These are phyloP conservation scores for Cryptococcus jaspeensis DNA, from an alignment of 1,284 basidiomycete species.

Conservation along the genomic window DNA sequence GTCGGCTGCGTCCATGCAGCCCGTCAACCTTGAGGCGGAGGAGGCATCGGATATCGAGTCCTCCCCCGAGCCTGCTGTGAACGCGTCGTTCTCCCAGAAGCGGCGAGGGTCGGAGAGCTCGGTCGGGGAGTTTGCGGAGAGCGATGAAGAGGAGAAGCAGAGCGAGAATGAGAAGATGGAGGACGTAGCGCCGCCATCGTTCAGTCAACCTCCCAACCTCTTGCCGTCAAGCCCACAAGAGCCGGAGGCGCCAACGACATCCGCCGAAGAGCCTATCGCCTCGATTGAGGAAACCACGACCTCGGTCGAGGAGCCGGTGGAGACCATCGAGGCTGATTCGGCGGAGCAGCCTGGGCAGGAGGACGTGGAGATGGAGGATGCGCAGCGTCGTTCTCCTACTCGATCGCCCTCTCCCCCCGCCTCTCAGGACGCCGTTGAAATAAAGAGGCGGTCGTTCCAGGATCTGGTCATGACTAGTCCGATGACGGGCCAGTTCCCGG, in stretches of 20 bases:
- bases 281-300: not conserved
- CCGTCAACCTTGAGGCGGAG: constrained; percentile 19
- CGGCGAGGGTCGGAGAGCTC: constrained; percentile 29
- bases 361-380: not conserved
- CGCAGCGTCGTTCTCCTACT: not conserved
- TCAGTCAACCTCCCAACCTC: constrained; percentile 13
- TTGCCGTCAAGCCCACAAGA: not conserved
- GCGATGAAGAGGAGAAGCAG: constrained; percentile 10
- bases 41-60: constrained; percentile 20
- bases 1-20: constrained; percentile 34
- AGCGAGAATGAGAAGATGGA: constrained; percentile 9
- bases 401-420: not conserved
- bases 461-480: constrained; percentile 16
- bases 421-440: not conserved
- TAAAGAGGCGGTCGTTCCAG: constrained; percentile 10
- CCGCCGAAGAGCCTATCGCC: not conserved
- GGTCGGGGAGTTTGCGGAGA: constrained; percentile 36
- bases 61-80: constrained; percentile 3
- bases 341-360: not conserved
- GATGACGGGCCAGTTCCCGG: constrained; percentile 12
- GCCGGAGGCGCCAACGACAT: no score
- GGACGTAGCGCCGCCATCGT: constrained; percentile 15
- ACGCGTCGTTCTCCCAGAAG: constrained; percentile 1
- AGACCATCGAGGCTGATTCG: not conserved
- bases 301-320: not conserved